Evolutionary conservation across 495 filamentous ascomycete species (phyloP).

Genomic region (Penicillium longicatenatum): DNA sequence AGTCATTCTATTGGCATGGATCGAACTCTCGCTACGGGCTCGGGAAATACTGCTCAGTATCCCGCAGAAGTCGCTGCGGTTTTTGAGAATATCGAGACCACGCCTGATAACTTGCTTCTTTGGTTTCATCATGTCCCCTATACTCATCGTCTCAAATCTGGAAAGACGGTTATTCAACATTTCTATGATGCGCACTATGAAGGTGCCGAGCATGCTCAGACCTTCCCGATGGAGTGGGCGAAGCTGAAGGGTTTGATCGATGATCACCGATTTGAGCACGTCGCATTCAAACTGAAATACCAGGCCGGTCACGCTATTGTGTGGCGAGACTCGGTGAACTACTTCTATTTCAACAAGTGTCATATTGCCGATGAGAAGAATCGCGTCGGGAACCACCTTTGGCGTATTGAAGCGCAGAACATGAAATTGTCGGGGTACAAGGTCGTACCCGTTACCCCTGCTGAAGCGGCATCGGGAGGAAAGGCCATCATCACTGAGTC

Average conservation of each 20-base stretch:
- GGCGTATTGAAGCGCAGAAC: conserved; percentile 64
- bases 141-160: conserved; percentile 62
- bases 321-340: conserved; percentile 66
- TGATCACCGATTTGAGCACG: conserved; percentile 59
- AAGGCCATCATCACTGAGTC: conserved; percentile 50
- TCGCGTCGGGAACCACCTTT: conserved; percentile 60
- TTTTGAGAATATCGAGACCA: conserved; percentile 63
- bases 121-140: conserved; percentile 80
- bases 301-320: conserved; percentile 70
- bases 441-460: conserved; percentile 49
- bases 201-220: conserved; percentile 60
- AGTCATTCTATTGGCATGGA: conserved; percentile 67
- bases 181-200: conserved; percentile 73
- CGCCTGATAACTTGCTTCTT: conserved; percentile 67
- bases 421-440: conserved; percentile 61
- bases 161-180: conserved; percentile 74
- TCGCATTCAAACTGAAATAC: conserved; percentile 58
- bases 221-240: conserved; percentile 56
- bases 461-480: conserved; percentile 55
- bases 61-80: conserved; percentile 55
- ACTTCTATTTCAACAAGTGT: conserved; percentile 62
- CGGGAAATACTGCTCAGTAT: conserved; percentile 66
- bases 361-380: conserved; percentile 55
- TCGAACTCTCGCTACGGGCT: conserved; percentile 66
- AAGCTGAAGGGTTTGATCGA: conserved; percentile 59